phyloP scores from a whole-genome alignment of 305 asterid species.

The Fraxinus platypoda region DNA sequence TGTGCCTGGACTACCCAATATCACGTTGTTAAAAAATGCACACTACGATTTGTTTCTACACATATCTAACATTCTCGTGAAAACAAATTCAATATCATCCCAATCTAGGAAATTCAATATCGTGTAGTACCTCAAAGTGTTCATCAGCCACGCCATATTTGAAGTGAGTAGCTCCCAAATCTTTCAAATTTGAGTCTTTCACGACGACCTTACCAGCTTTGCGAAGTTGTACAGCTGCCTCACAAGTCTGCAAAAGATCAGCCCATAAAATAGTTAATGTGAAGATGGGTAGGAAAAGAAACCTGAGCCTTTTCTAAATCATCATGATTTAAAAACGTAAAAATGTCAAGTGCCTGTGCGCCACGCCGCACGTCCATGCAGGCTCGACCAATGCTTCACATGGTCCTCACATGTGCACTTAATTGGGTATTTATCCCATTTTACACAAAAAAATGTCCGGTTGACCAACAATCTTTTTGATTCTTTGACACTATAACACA shows the following conservation, averaged over 20 bases:
- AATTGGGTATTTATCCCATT: too few species aligned
- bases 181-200: conserved; percentile 53
- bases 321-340: background rate
- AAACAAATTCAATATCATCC: background rate
- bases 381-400: too few species aligned
- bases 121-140: conserved; percentile 54
- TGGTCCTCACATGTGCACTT: too few species aligned
- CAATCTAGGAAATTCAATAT: background rate
- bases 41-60: background rate
- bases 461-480: background rate
- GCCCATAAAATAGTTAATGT: background rate
- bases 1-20: background rate
- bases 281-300: background rate
- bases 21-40: background rate
- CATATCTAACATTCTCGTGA: background rate
- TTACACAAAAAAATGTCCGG: background rate
- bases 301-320: background rate
- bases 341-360: background rate
- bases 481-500: background rate
- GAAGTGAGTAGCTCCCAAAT: conserved; percentile 51
- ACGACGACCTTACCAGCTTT: conserved; percentile 56
- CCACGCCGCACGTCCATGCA: too few species aligned
- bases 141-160: conserved; percentile 60
- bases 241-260: conserved; percentile 47
- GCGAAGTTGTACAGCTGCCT: conserved; percentile 66